Conservation (phyloP, 2,329 filamentous ascomycete genomes). For the Aspergillus phoenicis region DNA sequence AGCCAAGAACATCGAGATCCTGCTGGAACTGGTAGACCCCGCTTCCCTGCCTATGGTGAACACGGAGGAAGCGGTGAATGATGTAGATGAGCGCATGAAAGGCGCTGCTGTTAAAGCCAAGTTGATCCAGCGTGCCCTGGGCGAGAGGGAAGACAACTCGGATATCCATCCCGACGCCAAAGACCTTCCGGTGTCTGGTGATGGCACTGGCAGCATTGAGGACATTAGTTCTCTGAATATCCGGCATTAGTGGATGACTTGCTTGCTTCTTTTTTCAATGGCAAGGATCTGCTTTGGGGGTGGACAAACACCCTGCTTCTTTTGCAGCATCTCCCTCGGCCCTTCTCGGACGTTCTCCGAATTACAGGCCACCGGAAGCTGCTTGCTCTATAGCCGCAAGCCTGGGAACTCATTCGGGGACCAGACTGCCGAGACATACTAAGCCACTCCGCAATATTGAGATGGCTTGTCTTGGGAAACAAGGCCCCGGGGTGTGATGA, state of each 20-base stretch:
- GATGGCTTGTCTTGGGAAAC: not conserved
- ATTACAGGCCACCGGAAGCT: not conserved
- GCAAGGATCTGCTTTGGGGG: not conserved
- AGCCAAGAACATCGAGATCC: slow-evolving; percentile 71
- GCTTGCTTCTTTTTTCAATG: not conserved
- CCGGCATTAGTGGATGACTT: slow-evolving; percentile 35
- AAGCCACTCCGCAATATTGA: not conserved
- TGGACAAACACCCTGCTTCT: not conserved
- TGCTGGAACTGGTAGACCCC: slow-evolving; percentile 78
- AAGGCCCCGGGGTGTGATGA: not conserved
- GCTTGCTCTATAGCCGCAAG: not conserved
- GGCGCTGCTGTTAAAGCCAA: slow-evolving; percentile 81
- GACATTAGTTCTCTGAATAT: slow-evolving; percentile 48
- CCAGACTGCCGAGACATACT: not conserved
- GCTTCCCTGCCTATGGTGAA: slow-evolving; percentile 78
- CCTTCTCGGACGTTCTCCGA: slow-evolving; percentile 6
- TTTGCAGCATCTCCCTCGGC: not conserved
- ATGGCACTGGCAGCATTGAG: slow-evolving; percentile 51
- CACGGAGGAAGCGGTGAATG: slow-evolving; percentile 82
- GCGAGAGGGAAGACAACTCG: slow-evolving; percentile 45
- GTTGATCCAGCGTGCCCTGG: slow-evolving; percentile 73
- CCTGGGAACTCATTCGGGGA: not conserved
- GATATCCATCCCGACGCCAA: slow-evolving; percentile 33
- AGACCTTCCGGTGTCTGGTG: slow-evolving; percentile 32
- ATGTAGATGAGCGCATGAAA: slow-evolving; percentile 87